These are phyloP conservation scores for Casuarina equisetifolia DNA, from an alignment of 306 rosid species.

Conservation along the genomic window DNA sequence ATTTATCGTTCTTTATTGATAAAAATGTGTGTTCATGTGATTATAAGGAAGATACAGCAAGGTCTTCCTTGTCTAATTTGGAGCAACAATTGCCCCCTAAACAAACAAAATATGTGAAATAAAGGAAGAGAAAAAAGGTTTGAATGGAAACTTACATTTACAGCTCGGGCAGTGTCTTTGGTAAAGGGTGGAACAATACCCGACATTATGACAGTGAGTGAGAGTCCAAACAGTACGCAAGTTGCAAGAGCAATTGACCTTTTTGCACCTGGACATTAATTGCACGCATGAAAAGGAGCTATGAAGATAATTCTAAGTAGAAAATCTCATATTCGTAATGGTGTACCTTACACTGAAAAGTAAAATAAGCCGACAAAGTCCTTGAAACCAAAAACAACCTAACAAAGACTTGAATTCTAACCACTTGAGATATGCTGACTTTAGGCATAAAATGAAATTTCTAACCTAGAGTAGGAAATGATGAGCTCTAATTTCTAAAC, in stretches of 20 bases:
- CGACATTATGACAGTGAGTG: conserved; percentile 46
- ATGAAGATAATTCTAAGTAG: not conserved
- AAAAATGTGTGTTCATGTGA: not conserved
- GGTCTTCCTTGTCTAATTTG: not conserved
- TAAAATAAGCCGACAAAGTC: conserved; percentile 4
- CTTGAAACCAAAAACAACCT: not conserved
- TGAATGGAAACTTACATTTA: conserved; percentile 55
- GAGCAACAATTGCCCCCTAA: conserved; percentile 9
- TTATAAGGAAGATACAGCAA: not conserved
- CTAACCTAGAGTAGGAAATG: not conserved
- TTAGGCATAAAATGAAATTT: not conserved
- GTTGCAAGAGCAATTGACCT: conserved; percentile 53
- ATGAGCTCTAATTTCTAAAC: not conserved
- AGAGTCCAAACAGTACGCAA: conserved; percentile 57
- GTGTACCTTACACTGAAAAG: not conserved
- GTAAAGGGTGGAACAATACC: conserved; percentile 80
- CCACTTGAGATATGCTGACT: not conserved
- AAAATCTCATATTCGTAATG: not conserved
- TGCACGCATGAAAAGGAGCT: conserved; percentile 8
- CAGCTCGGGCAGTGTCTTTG: conserved; percentile 73
- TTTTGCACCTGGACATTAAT: conserved; percentile 65
- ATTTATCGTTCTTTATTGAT: not conserved
- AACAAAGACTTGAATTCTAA: not conserved
- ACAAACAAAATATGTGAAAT: not conserved
- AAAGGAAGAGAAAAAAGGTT: conserved; percentile 13